Percentiles rank a stretch among this genome's conserved stretches.
phyloP scores from a whole-genome alignment of 257 asterid genomes.

The Nicotiana paniculata region DNA sequence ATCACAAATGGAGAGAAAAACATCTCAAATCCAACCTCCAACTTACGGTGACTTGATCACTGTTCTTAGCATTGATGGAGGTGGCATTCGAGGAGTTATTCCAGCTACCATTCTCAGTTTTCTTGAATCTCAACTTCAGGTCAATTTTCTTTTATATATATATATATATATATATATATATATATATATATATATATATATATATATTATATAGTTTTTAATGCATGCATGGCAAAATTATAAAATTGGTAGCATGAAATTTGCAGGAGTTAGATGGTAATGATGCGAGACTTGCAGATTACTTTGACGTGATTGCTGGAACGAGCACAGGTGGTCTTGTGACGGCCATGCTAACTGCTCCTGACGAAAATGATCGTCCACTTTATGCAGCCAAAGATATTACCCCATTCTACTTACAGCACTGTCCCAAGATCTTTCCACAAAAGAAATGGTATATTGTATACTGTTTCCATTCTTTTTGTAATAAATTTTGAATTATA shows the following conservation, averaged over 20 bases:
- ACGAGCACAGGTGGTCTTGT: conserved; percentile 68
- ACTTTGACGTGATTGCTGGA: conserved; percentile 60
- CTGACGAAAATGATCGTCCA: conserved; percentile 39
- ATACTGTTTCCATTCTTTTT: not conserved
- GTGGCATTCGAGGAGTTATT: conserved; percentile 53
- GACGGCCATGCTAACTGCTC: conserved; percentile 53
- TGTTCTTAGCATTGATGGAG: conserved; percentile 50
- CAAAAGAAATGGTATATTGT: conserved; percentile 1
- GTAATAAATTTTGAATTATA: not conserved
- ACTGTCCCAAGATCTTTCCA: conserved; percentile 39
- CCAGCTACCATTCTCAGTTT: conserved; percentile 33
- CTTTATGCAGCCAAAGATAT: conserved; percentile 49
- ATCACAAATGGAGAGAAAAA: conserved; percentile 3
- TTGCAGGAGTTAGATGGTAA: conserved; percentile 47
- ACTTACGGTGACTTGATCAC: conserved; percentile 33
- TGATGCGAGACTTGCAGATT: conserved; percentile 52
- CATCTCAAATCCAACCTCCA: conserved; percentile 35
- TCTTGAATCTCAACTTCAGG: conserved; percentile 50
- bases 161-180: not conserved
- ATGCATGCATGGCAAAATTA: not conserved
- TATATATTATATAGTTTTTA: too few species aligned
- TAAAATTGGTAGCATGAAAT: not conserved
- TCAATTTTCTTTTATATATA: not conserved
- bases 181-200: not conserved
- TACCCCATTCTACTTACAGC: conserved; percentile 33